Evolutionary conservation across 2,329 filamentous ascomycete species (phyloP).

Genomic region (Fusarium fujikuroi): DNA sequence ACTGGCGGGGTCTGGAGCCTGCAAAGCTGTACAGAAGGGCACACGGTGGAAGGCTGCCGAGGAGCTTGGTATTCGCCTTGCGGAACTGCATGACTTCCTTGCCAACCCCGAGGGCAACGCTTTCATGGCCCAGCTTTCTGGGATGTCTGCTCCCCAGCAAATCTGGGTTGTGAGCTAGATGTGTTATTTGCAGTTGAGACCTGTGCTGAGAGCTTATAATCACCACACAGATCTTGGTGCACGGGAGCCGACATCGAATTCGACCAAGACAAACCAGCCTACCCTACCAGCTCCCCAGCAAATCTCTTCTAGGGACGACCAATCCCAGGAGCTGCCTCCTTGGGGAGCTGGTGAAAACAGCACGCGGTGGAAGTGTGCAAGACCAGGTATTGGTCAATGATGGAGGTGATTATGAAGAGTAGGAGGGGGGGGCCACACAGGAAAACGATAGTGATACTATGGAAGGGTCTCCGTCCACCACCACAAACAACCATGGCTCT

Average conservation of each 20-base stretch:
- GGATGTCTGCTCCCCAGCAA: background rate
- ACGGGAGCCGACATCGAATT: too few relatives aligned
- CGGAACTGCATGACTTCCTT: conserved; percentile 60
- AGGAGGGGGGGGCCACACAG: background rate
- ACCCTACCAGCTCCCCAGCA: background rate
- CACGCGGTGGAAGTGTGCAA: too few relatives aligned
- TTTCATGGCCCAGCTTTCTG: background rate
- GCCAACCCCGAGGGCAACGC: conserved; percentile 41
- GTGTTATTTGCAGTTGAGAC: too few relatives aligned
- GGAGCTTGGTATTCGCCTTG: conserved; percentile 64
- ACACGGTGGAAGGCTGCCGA: conserved; percentile 53
- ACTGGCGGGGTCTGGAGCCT: too few relatives aligned
- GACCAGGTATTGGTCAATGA: too few relatives aligned
- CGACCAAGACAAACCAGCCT: too few relatives aligned
- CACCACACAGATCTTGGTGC: background rate
- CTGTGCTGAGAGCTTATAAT: background rate
- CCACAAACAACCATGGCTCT: too few relatives aligned
- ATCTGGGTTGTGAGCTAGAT: background rate
- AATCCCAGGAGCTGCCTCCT: background rate
- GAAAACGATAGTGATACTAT: background rate
- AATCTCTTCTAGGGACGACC: background rate
- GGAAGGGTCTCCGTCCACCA: background rate
- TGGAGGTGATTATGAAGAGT: too few relatives aligned
- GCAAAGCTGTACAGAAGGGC: too few relatives aligned
- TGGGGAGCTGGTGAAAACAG: too few relatives aligned